Conservation (phyloP, 768 basidiomycete species). For the Rhizopogon vinicolor region DNA sequence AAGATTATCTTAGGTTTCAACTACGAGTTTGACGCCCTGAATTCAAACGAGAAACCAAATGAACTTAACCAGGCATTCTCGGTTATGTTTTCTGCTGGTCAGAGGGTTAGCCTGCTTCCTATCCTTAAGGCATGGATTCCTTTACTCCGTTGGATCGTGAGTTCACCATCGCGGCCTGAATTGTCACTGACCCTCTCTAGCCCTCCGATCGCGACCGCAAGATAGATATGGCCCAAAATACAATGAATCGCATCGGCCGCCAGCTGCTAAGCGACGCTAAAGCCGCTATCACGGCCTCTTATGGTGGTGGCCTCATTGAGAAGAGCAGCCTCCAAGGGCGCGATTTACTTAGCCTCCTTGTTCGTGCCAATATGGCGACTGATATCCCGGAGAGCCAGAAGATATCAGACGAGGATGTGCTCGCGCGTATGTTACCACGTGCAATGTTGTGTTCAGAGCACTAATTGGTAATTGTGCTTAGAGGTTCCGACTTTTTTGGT, state of each 20-base stretch:
- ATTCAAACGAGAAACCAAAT: slow-evolving; percentile 16
- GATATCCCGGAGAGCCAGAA: slow-evolving; percentile 51
- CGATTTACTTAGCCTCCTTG: slow-evolving; percentile 56
- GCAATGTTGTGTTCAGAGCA: no score
- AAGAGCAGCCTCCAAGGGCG: slow-evolving; percentile 32
- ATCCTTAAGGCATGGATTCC: slow-evolving; percentile 34
- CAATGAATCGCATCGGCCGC: slow-evolving; percentile 46
- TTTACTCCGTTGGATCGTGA: slow-evolving; percentile 33
- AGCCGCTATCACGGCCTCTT: slow-evolving; percentile 20
- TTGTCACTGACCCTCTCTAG: slow-evolving; percentile 9
- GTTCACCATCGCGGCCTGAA: slow-evolving; percentile 3
- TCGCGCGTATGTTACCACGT: slow-evolving; percentile 39
- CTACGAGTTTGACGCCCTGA: slow-evolving; percentile 30
- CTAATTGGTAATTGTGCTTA: slow-evolving; percentile 16
- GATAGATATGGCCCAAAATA: slow-evolving; percentile 26
- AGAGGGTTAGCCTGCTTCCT: slow-evolving; percentile 15
- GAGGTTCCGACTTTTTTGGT: slow-evolving; percentile 60
- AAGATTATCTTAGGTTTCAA: slow-evolving; percentile 30
- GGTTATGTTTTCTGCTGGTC: slow-evolving; percentile 20
- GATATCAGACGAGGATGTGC: slow-evolving; percentile 59
- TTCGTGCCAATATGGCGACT: slow-evolving; percentile 60
- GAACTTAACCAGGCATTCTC: slow-evolving; percentile 30
- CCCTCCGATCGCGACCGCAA: slow-evolving; percentile 13
- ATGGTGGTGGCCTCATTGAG: slow-evolving; percentile 27
- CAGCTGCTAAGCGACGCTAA: slow-evolving; percentile 50